A percentile compares a stretch with the other conserved stretches of the same genome.
phyloP scores from a whole-genome alignment of 257 asterid species.

The Ophiorrhiza pumila region DNA sequence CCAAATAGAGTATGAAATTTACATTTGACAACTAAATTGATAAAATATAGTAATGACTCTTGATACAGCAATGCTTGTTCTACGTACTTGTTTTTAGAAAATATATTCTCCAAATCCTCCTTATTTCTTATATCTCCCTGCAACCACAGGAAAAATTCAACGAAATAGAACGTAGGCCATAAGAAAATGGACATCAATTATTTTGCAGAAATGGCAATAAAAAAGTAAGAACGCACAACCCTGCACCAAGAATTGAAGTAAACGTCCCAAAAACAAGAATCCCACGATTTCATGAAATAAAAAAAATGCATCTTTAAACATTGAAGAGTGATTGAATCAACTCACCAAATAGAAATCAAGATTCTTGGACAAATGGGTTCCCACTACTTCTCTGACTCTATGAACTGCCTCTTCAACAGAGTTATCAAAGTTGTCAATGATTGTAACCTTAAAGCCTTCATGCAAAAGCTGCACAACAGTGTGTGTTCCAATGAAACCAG shows the following conservation, averaged over 20 bases:
- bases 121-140: conserved; percentile 91
- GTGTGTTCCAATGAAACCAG: conserved; percentile 96
- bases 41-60: background rate
- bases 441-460: conserved; percentile 71
- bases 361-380: conserved; percentile 57
- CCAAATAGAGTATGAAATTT: background rate
- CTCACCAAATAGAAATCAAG: conserved; percentile 69
- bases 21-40: background rate
- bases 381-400: conserved; percentile 53
- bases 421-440: conserved; percentile 79
- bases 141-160: conserved; percentile 25
- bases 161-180: conserved; percentile 7
- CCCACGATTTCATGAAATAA: background rate
- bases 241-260: background rate
- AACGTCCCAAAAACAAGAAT: background rate
- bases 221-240: background rate
- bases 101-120: conserved; percentile 82
- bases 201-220: background rate
- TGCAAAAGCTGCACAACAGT: conserved; percentile 72
- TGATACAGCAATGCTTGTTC: background rate
- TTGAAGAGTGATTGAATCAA: background rate
- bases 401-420: conserved; percentile 69
- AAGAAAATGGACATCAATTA: background rate
- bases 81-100: conserved; percentile 62
- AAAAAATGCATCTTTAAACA: background rate